Conservation (phyloP, 441 rosid species). For the Monsonia emarginata region DNA sequence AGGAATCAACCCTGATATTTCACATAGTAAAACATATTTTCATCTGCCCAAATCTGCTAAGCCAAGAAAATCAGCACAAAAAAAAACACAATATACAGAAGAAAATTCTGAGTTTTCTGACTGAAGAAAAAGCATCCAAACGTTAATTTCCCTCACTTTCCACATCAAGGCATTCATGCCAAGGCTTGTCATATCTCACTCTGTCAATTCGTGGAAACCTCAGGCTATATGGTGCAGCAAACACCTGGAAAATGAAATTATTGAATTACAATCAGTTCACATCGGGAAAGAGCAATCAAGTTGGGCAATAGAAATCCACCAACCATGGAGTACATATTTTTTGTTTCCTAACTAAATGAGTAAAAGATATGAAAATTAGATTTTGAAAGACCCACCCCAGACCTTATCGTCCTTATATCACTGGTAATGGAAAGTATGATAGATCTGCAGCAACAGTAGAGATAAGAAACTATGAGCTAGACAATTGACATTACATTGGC, state of each 20-base stretch:
- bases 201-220: constrained; percentile 94
- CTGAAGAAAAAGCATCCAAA: neutral
- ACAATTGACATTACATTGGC: constrained; percentile 3
- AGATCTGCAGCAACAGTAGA: constrained; percentile 48
- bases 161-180: constrained; percentile 95
- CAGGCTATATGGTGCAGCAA: constrained; percentile 91
- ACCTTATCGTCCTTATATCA: constrained; percentile 87
- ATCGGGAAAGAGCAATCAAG: constrained; percentile 9
- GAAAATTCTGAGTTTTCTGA: neutral
- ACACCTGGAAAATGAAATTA: constrained; percentile 42
- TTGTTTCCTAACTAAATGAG: constrained; percentile 4
- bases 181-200: constrained; percentile 92
- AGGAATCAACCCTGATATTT: constrained; percentile 1
- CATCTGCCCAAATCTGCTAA: constrained; percentile 7
- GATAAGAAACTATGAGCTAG: constrained; percentile 2
- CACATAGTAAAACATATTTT: neutral
- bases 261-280: neutral
- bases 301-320: constrained; percentile 1
- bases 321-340: constrained; percentile 1
- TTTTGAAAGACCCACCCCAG: constrained; percentile 56
- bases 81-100: neutral
- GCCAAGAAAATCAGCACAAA: constrained; percentile 1
- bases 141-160: constrained; percentile 47
- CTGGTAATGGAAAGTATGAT: constrained; percentile 79
- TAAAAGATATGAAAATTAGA: constrained; percentile 10